Percentiles rank a stretch among this genome's conserved stretches.
phyloP scores from a whole-genome alignment of 768 basidiomycete genomes.

The Termitomyces sp. region DNA sequence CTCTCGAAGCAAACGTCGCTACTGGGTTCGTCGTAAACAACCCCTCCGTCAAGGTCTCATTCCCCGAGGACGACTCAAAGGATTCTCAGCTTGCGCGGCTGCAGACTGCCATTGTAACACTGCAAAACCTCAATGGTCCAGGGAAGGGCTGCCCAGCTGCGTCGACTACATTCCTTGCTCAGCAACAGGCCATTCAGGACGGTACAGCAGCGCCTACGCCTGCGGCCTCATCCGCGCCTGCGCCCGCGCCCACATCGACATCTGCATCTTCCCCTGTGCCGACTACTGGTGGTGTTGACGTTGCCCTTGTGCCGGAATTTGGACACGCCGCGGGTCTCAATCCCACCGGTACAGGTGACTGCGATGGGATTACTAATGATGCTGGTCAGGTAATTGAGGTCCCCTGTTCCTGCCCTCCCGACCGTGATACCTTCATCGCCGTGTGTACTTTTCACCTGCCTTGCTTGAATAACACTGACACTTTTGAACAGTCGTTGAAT shows the following conservation, averaged over 20 bases:
- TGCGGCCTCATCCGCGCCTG: slow-evolving; percentile 14
- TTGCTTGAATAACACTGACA: not conserved
- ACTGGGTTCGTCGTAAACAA: slow-evolving; percentile 67
- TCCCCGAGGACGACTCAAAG: slow-evolving; percentile 58
- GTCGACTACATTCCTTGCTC: slow-evolving; percentile 58
- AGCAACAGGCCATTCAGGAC: slow-evolving; percentile 33
- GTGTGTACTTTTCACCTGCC: slow-evolving; percentile 23
- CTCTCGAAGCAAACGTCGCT: slow-evolving; percentile 51
- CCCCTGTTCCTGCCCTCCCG: slow-evolving; percentile 67
- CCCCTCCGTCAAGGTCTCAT: slow-evolving; percentile 54
- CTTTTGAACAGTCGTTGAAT: slow-evolving; percentile 34
- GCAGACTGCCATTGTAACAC: slow-evolving; percentile 55
- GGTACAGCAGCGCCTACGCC: slow-evolving; percentile 22
- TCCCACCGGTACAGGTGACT: slow-evolving; percentile 69
- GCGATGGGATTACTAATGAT: slow-evolving; percentile 56
- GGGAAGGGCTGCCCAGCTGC: slow-evolving; percentile 67
- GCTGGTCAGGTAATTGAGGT: slow-evolving; percentile 55
- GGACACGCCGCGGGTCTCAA: slow-evolving; percentile 54
- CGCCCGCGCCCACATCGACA: slow-evolving; percentile 22
- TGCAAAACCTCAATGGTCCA: slow-evolving; percentile 69
- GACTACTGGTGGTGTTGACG: slow-evolving; percentile 40
- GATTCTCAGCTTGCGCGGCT: slow-evolving; percentile 53
- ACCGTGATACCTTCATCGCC: slow-evolving; percentile 44
- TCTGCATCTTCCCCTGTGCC: slow-evolving; percentile 16
- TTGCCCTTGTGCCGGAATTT: slow-evolving; percentile 55